A percentile compares a stretch with the other conserved stretches of the same genome.
Evolutionary conservation across 495 filamentous ascomycete genomes (phyloP).

Genomic region (Aspergillus coremiiformis): DNA sequence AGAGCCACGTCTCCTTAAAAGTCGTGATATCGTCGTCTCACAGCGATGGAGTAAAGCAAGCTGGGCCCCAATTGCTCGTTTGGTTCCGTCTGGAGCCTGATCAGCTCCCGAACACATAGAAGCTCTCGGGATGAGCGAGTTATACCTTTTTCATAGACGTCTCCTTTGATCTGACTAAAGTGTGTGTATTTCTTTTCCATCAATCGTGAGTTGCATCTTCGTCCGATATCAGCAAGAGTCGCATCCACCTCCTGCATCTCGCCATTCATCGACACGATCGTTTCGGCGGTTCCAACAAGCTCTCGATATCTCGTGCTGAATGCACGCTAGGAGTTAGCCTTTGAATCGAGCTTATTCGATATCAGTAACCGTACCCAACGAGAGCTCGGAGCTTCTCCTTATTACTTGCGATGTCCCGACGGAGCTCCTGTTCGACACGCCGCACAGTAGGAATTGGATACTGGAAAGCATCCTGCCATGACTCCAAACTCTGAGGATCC

Average conservation of each 20-base stretch:
- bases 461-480: conserved; percentile 63
- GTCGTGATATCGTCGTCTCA: conserved; percentile 45
- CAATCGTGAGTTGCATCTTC: conserved; percentile 65
- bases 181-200: conserved; percentile 62
- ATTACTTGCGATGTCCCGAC: conserved; percentile 65
- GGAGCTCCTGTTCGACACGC: conserved; percentile 56
- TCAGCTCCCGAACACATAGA: conserved; percentile 21
- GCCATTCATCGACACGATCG: conserved; percentile 79
- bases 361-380: conserved; percentile 57
- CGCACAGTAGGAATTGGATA: conserved; percentile 57
- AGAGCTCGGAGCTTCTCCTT: conserved; percentile 80
- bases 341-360: not conserved
- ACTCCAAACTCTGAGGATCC: conserved; percentile 51
- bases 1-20: conserved; percentile 51
- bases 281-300: conserved; percentile 84
- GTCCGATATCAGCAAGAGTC: conserved; percentile 62
- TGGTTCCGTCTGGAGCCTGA: conserved; percentile 39
- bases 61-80: conserved; percentile 53
- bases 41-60: conserved; percentile 56
- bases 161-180: conserved; percentile 50
- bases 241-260: conserved; percentile 69
- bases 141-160: conserved; percentile 40
- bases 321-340: conserved; percentile 8
- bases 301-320: conserved; percentile 79
- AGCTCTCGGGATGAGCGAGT: not conserved